Base-by-base conservation (phyloP, 108 stramenopile genomes). In the Schizochytrium sp. region DNA sequence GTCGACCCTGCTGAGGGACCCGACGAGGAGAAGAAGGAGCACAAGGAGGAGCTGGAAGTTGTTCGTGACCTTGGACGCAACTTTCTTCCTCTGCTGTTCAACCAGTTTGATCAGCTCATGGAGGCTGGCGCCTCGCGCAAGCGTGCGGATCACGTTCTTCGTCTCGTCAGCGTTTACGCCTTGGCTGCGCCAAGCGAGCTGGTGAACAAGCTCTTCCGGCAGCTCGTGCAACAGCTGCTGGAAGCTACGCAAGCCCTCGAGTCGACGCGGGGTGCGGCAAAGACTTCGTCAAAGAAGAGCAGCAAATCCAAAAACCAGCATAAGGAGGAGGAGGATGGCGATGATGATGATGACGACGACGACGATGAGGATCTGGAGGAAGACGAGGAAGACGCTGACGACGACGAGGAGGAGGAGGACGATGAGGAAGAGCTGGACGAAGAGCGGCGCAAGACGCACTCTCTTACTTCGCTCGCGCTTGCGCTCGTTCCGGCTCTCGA, bases 211-310 rank as follows among this genome's bases (percentile, higher is more conserved):
- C 76, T 83, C 48, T 83, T 83, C 51, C 19, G 51, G 0, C 45
- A 83, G 48, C 76, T 83, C 28, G 45, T 83, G 76, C 76, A 83
- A 45, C 76, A 83, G 76, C 76, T 83, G 3, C 45, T 83, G 6
- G 48, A 47, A 45, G 45, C 76, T 23, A 53, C 76, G 1, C 44
- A 83, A 45, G 45, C 76, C 6, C 45, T 83, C 16, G 48, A 83
- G 76, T 10, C 76, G 0, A 6, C 45, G 18, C 76, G 48, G 43
- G 28, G 51, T 0, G 76, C 23, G 43, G 6, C 48, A 53, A 53
- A 69, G 10, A 16, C 63, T 10, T 6, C 14, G 21, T 21, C n/a
- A 19, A 41, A 72, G 72, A 41, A 72, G 21, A 72, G 34, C 34
- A 41, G 23, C 34, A 41, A 72, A 72, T 34, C 34, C 34, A 34